phyloP scores from a whole-genome alignment of 306 rosid genomes.

The Inga laurina region DNA sequence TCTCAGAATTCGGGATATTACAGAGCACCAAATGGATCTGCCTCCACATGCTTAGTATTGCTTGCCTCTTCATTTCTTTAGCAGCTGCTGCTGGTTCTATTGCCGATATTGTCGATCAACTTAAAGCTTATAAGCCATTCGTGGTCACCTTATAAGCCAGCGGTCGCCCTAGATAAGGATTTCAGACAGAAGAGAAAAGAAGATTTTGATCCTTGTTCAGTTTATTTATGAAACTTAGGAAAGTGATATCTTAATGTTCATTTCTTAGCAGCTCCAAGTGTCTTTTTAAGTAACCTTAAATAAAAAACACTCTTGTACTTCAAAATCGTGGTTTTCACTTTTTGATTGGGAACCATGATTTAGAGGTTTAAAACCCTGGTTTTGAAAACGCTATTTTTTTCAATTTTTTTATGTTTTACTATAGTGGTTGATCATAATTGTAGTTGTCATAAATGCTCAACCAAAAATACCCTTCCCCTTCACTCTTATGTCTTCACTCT shows the following conservation, averaged over 20 bases:
- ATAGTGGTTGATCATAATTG: no score
- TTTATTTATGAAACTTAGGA: conserved; percentile 13
- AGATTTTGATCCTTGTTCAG: conserved; percentile 2
- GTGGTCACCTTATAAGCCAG: conserved; percentile 17
- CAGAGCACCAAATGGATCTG: conserved; percentile 41
- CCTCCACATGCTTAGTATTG: conserved; percentile 35
- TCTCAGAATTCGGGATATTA: no score
- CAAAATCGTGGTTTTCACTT: no score
- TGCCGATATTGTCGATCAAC: conserved; percentile 36
- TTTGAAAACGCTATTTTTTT: no score
- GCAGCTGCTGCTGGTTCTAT: conserved; percentile 43
- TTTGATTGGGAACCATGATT: no score
- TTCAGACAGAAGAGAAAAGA: conserved; percentile 13
- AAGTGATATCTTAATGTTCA: background rate
- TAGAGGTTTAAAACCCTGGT: no score
- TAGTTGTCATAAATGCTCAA: no score
- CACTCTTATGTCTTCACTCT: no score
- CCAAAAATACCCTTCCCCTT: no score
- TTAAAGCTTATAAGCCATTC: conserved; percentile 41
- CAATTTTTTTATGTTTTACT: no score
- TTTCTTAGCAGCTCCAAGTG: background rate
- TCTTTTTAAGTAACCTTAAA: no score
- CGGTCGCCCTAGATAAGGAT: conserved; percentile 23
- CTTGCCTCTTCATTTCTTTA: conserved; percentile 26
- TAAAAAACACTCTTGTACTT: no score